Percentiles rank a stretch among this genome's conserved stretches.
Evolutionary conservation across 495 filamentous ascomycete genomes (phyloP).

Genomic region (Margaritispora aquatica): DNA sequence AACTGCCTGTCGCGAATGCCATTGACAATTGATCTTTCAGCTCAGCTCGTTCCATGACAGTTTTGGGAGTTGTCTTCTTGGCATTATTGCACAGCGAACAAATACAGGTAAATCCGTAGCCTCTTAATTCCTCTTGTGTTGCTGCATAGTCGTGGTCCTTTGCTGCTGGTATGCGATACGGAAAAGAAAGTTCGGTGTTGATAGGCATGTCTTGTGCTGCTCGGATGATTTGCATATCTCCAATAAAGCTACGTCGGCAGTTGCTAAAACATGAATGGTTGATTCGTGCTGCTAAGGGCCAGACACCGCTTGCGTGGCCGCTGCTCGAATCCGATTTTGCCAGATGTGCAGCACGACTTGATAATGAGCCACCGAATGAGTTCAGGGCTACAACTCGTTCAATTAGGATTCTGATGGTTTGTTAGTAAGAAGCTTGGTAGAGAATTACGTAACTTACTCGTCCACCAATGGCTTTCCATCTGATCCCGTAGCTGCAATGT

Average conservation of each 20-base stretch:
- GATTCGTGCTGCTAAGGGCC: constrained; percentile 46
- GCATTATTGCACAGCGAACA: constrained; percentile 36
- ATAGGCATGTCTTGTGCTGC: constrained; percentile 38
- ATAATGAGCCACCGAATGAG: constrained; percentile 25
- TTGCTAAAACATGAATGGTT: constrained; percentile 51
- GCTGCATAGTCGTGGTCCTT: constrained; percentile 26
- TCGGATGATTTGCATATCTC: constrained; percentile 53
- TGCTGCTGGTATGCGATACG: constrained; percentile 24
- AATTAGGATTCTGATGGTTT: constrained; percentile 23
- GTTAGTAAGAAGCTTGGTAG: not conserved
- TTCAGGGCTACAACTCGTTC: constrained; percentile 33
- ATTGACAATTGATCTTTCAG: not conserved
- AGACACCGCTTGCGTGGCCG: constrained; percentile 34
- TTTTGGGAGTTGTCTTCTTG: not conserved
- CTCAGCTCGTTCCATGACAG: not conserved
- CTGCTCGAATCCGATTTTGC: constrained; percentile 20
- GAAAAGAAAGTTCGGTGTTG: constrained; percentile 42
- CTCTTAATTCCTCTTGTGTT: not conserved
- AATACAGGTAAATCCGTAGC: constrained; percentile 40
- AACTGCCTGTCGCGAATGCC: not conserved
- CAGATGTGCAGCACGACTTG: constrained; percentile 15
- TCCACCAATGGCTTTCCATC: constrained; percentile 35
- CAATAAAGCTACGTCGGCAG: constrained; percentile 44
- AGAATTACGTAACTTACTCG: constrained; percentile 4
- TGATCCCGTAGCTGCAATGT: constrained; percentile 25